Percentiles rank a stretch among this genome's conserved stretches.
phyloP scores from a whole-genome alignment of 495 filamentous ascomycete genomes.

The Penicillium bovifimosum region DNA sequence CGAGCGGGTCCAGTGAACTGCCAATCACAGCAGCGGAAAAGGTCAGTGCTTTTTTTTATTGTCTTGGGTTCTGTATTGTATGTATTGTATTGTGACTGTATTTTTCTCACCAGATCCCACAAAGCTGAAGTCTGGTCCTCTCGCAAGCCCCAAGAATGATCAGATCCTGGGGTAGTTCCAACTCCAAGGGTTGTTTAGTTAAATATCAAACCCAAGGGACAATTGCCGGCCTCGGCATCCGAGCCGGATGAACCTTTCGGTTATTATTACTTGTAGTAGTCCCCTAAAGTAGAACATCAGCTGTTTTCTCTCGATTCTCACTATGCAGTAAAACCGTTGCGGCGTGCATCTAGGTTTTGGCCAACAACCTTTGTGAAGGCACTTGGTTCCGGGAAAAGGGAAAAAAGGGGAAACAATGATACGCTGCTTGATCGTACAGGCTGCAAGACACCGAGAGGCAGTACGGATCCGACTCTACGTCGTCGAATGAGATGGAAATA shows the following conservation, averaged over 20 bases:
- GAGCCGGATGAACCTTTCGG: neutral
- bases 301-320: too few species aligned
- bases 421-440: too few species aligned
- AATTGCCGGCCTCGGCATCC: neutral
- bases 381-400: neutral
- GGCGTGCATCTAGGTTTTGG: neutral
- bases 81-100: neutral
- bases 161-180: neutral
- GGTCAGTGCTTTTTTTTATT: conserved; percentile 3
- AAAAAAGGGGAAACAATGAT: neutral
- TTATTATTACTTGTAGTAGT: too few species aligned
- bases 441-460: neutral
- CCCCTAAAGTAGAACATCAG: too few species aligned
- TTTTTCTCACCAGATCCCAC: neutral
- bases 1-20: conserved; percentile 5
- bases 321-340: neutral
- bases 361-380: neutral
- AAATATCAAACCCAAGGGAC: too few species aligned
- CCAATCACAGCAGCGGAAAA: conserved; percentile 16
- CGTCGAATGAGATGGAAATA: too few species aligned
- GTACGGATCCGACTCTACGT: neutral
- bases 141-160: neutral
- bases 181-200: too few species aligned
- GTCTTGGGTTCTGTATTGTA: neutral
- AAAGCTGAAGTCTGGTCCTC: neutral